Percentiles rank a stretch among this genome's conserved stretches.
These are phyloP conservation scores for Penicillium sp. DNA, from an alignment of 2,329 filamentous ascomycete genomes.

Conservation along the genomic window DNA sequence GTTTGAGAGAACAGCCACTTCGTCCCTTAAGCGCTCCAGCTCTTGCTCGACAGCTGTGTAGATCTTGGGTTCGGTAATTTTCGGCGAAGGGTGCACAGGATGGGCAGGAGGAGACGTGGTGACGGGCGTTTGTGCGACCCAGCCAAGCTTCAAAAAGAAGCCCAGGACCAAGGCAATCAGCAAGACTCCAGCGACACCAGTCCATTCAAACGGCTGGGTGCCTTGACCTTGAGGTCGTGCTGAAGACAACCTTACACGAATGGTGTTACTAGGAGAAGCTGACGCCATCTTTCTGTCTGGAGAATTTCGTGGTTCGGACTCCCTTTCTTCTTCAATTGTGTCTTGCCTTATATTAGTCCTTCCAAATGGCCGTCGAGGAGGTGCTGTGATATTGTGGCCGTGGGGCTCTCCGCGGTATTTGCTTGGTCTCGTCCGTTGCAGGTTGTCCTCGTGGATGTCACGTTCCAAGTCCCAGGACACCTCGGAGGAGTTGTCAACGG, in stretches of 20 bases:
- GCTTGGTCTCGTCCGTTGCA: constrained; percentile 31
- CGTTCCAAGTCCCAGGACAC: constrained; percentile 34
- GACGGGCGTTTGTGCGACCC: background rate
- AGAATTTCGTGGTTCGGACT: constrained; percentile 2
- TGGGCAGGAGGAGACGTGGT: too few relatives aligned
- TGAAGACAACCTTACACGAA: too few relatives aligned
- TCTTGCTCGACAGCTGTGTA: constrained; percentile 28
- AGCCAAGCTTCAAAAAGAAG: constrained; percentile 3
- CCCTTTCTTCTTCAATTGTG: constrained; percentile 29
- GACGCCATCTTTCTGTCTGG: too few relatives aligned
- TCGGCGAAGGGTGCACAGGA: constrained; percentile 11
- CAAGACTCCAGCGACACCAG: too few relatives aligned
- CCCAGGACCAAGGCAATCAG: constrained; percentile 13
- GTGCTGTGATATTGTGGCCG: constrained; percentile 33
- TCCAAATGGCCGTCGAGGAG: constrained; percentile 33
- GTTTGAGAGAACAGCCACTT: constrained; percentile 21
- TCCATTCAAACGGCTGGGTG: too few relatives aligned
- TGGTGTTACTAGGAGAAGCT: too few relatives aligned
- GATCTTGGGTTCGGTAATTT: constrained; percentile 21
- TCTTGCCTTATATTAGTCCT: constrained; percentile 24
- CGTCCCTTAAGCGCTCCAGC: constrained; percentile 28
- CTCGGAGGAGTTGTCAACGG: constrained; percentile 31
- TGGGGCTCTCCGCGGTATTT: constrained; percentile 18
- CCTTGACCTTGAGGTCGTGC: too few relatives aligned
- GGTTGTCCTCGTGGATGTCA: constrained; percentile 32